A percentile compares a stretch with the other conserved stretches of the same genome.
Conservation (phyloP, 2,329 filamentous ascomycete species). For the Pestalotiopsis sp. region DNA sequence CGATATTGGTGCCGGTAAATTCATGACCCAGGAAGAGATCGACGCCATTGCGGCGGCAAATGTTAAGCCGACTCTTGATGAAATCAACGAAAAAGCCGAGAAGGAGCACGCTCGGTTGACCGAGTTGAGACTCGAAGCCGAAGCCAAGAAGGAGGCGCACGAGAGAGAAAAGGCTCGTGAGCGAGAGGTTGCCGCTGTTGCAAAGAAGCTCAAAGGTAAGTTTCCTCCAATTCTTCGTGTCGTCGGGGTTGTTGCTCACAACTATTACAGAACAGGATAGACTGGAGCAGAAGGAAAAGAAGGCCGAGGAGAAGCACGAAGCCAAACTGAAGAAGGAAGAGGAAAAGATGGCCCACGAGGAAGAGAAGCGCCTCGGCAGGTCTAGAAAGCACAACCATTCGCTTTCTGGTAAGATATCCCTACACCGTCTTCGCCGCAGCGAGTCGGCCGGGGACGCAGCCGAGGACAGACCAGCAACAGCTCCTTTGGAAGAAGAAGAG, state of each 20-base stretch:
- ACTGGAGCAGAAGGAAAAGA: conserved; percentile 46
- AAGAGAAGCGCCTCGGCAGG: conserved; percentile 54
- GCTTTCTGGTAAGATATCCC: conserved; percentile 26
- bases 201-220: conserved; percentile 61
- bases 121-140: conserved; percentile 64
- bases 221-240: too few species aligned
- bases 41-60: conserved; percentile 77
- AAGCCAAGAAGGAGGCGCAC: conserved; percentile 65
- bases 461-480: conserved; percentile 10
- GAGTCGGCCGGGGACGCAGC: conserved; percentile 25
- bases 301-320: conserved; percentile 53
- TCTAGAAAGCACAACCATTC: conserved; percentile 57
- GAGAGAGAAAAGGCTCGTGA: conserved; percentile 51
- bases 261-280: conserved; percentile 46
- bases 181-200: conserved; percentile 55
- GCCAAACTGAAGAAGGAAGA: conserved; percentile 46
- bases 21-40: conserved; percentile 77
- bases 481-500: conserved; percentile 16
- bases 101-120: conserved; percentile 69
- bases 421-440: conserved; percentile 14
- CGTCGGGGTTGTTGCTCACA: not conserved
- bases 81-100: conserved; percentile 80
- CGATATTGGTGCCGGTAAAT: conserved; percentile 80
- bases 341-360: conserved; percentile 54
- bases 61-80: conserved; percentile 82